phyloP scores from a whole-genome alignment of 163 green algal genomes.

The Chlamydomonas reinhardtii region DNA sequence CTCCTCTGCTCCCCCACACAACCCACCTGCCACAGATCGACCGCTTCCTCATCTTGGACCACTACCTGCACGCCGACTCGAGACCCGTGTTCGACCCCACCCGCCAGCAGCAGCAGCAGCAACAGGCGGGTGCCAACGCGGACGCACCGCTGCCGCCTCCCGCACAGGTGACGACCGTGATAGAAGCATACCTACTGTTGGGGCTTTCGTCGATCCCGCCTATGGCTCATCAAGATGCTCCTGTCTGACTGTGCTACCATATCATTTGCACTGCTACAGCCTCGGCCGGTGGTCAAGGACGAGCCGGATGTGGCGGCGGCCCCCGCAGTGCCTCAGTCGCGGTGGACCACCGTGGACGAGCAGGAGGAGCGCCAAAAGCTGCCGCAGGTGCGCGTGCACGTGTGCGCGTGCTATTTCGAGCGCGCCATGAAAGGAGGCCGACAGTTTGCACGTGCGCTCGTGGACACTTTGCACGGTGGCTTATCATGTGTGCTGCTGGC shows the following conservation, averaged over 20 bases:
- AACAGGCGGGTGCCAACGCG: neutral
- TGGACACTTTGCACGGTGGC: too few relatives aligned
- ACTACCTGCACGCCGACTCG: constrained; percentile 70
- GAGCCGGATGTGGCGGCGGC: neutral
- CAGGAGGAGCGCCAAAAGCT: constrained; percentile 56
- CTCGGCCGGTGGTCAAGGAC: neutral
- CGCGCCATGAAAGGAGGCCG: too few relatives aligned
- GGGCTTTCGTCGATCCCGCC: too few relatives aligned
- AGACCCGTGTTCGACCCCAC: constrained; percentile 30
- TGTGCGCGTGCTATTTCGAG: too few relatives aligned
- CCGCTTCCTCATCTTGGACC: constrained; percentile 77
- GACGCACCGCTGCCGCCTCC: neutral
- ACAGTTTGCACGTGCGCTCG: too few relatives aligned
- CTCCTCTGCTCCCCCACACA: too few relatives aligned
- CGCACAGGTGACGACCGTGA: neutral
- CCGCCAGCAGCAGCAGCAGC: neutral
- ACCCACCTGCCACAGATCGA: constrained; percentile 50
- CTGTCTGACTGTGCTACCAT: too few relatives aligned
- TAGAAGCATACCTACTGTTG: neutral
- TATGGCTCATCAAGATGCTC: too few relatives aligned
- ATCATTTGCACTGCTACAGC: too few relatives aligned
- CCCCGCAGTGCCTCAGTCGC: constrained; percentile 36
- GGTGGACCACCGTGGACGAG: constrained; percentile 74
- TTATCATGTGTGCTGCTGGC: too few relatives aligned
- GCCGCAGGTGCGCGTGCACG: neutral